These are phyloP conservation scores for Micromonas pusilla DNA, from an alignment of 139 green algal genomes.

Conservation along the genomic window DNA sequence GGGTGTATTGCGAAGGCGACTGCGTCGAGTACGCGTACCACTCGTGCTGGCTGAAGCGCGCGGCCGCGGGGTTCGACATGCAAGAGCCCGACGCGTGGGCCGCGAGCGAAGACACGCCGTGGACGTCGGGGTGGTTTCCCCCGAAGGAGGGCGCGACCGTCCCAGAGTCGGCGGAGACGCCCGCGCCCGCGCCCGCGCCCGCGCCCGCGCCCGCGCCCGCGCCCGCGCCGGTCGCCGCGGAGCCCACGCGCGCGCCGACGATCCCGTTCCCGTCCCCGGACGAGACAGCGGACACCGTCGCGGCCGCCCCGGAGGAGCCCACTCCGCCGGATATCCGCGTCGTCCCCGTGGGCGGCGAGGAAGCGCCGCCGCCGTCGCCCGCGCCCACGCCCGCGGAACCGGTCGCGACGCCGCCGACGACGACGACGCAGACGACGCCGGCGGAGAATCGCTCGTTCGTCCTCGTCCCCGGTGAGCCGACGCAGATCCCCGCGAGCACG, in stretches of 20 bases:
- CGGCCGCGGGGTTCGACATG: neutral
- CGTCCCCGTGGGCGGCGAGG: too few relatives aligned
- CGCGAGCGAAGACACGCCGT: neutral
- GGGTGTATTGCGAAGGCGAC: slow-evolving; percentile 16
- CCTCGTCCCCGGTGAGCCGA: neutral
- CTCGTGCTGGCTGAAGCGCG: slow-evolving; percentile 12
- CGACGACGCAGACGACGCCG: neutral
- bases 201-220: too few relatives aligned
- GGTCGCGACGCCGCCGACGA: neutral
- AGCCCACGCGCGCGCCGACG: neutral
- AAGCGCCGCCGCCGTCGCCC: neutral
- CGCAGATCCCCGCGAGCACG: neutral
- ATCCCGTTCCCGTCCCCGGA: neutral
- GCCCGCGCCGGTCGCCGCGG: too few relatives aligned
- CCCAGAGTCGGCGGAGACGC: too few relatives aligned
- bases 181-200: too few relatives aligned
- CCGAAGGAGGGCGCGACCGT: too few relatives aligned
- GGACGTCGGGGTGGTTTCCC: slow-evolving; percentile 9
- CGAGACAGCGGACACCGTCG: too few relatives aligned
- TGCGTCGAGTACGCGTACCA: slow-evolving; percentile 19
- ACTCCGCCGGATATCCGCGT: too few relatives aligned
- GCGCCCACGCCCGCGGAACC: neutral
- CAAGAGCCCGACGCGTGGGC: slow-evolving; percentile 1
- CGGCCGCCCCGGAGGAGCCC: too few relatives aligned
- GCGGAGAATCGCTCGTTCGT: neutral